Conservation (phyloP, 305 asterid species). For the Rubia peregrina region DNA sequence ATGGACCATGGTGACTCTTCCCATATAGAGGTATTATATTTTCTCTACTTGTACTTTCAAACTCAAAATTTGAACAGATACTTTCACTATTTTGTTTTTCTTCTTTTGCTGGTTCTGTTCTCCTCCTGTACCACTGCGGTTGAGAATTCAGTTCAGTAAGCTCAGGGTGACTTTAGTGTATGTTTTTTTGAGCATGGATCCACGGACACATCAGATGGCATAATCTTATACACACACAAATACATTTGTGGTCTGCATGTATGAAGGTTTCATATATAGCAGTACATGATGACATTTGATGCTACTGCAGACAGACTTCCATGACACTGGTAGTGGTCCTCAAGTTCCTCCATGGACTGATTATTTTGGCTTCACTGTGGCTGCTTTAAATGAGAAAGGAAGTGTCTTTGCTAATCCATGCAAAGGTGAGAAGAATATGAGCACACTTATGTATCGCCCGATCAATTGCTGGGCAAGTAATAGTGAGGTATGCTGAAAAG, state of each 20-base stretch:
- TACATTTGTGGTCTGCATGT: background rate
- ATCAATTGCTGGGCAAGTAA: constrained; percentile 92
- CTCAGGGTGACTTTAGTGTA: background rate
- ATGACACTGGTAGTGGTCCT: constrained; percentile 92
- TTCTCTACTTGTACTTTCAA: background rate
- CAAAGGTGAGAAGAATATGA: constrained; percentile 94
- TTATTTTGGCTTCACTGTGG: constrained; percentile 96
- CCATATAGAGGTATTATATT: constrained; percentile 75
- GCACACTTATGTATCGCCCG: constrained; percentile 95
- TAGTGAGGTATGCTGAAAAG: constrained; percentile 61
- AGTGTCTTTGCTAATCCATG: constrained; percentile 93
- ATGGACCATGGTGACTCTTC: constrained; percentile 93
- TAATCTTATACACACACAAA: background rate
- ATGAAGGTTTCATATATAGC: background rate
- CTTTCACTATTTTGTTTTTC: background rate
- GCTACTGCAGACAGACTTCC: constrained; percentile 85
- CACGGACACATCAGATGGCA: background rate
- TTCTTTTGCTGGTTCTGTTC: background rate
- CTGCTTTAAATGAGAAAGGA: constrained; percentile 80
- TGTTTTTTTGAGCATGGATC: background rate
- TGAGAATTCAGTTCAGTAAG: background rate
- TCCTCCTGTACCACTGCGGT: too few relatives aligned
- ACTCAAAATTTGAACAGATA: background rate
- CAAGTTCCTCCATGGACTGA: constrained; percentile 97
- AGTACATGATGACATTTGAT: constrained; percentile 13